phyloP scores from a whole-genome alignment of 441 rosid genomes.

The Breynia disticha region DNA sequence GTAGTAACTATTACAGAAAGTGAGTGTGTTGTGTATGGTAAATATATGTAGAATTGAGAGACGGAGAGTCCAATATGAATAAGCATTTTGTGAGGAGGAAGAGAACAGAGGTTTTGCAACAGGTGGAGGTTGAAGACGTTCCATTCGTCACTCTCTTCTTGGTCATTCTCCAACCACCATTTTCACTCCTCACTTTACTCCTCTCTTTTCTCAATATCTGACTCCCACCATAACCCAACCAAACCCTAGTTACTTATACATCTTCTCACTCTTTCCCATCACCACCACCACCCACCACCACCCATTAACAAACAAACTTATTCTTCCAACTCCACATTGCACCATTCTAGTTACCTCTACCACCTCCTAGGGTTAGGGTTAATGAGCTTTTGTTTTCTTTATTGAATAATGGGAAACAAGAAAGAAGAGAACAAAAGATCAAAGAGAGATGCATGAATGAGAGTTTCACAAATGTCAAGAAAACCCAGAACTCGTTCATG shows the following conservation, averaged over 20 bases:
- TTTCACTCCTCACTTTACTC: constrained; percentile 11
- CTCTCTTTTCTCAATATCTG: constrained; percentile 17
- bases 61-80: constrained; percentile 27
- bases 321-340: constrained; percentile 34
- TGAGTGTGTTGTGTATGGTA: too few species aligned
- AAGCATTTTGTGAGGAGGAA: constrained; percentile 49
- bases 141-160: constrained; percentile 49
- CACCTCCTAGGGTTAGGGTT: not conserved
- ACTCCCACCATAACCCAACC: constrained; percentile 19
- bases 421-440: constrained; percentile 19
- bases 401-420: not conserved
- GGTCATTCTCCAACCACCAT: constrained; percentile 27
- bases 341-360: constrained; percentile 17
- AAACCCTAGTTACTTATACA: constrained; percentile 26
- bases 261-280: too few species aligned
- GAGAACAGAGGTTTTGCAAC: constrained; percentile 69
- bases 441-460: constrained; percentile 30
- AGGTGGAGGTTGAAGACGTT: constrained; percentile 32
- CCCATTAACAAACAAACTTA: constrained; percentile 9
- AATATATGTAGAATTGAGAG: constrained; percentile 10
- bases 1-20: too few species aligned
- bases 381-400: not conserved
- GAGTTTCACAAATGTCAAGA: constrained; percentile 55
- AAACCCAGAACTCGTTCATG: constrained; percentile 5
- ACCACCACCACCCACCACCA: constrained; percentile 1